A percentile compares a stretch with the other conserved stretches of the same genome.
Evolutionary conservation across 495 filamentous ascomycete genomes (phyloP).

Genomic region (Trichoderma parareesei): DNA sequence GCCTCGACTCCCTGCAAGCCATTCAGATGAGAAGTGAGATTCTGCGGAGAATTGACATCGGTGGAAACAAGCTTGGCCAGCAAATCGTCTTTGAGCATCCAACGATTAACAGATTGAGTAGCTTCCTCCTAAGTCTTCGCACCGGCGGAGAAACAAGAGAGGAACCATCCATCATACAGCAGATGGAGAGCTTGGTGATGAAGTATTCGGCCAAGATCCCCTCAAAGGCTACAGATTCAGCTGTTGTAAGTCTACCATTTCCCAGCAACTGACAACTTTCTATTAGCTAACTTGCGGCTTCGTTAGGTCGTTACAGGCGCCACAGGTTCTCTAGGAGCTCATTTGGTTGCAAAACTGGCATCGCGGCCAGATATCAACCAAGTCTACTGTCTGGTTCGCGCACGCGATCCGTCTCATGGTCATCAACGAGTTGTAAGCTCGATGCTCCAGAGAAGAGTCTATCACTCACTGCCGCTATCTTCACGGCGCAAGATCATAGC

Average conservation of each 20-base stretch:
- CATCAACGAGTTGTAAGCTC: slow-evolving; percentile 14
- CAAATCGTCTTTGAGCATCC: slow-evolving; percentile 2
- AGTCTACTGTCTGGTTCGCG: slow-evolving; percentile 48
- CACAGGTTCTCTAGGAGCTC: slow-evolving; percentile 50
- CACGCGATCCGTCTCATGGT: slow-evolving; percentile 14
- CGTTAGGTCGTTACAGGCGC: slow-evolving; percentile 27
- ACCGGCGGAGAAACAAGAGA: background rate
- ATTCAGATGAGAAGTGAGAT: slow-evolving; percentile 22
- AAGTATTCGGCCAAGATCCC: background rate
- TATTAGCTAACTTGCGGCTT: background rate
- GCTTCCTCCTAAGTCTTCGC: background rate
- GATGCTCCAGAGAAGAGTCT: slow-evolving; percentile 1
- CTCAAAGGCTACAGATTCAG: background rate
- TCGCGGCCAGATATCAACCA: slow-evolving; percentile 29
- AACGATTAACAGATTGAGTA: background rate
- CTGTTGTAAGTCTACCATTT: background rate
- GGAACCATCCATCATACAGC: background rate
- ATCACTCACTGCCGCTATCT: slow-evolving; percentile 13
- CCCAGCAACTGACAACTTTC: background rate
- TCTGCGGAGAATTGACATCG: background rate
- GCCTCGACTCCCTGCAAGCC: slow-evolving; percentile 49
- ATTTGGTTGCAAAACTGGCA: slow-evolving; percentile 39
- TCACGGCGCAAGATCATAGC: slow-evolving; percentile 30
- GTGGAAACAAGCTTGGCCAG: background rate
- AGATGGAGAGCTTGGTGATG: background rate